These are phyloP conservation scores for Avicennia marina DNA, from an alignment of 257 asterid genomes.

Conservation along the genomic window DNA sequence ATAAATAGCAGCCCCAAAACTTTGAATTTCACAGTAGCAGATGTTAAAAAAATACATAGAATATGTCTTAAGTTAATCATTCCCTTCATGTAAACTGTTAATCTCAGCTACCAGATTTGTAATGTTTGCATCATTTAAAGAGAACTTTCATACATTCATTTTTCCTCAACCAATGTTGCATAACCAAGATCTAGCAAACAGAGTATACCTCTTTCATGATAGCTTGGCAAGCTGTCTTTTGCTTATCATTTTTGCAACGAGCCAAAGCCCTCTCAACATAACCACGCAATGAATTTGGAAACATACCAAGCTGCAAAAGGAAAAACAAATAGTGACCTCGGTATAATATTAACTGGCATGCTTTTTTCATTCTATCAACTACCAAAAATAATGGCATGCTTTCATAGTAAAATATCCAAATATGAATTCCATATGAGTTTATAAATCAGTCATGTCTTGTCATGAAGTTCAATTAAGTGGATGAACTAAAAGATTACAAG, in stretches of 20 bases:
- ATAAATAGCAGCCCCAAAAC: not conserved
- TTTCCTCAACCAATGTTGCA: slow-evolving; percentile 14
- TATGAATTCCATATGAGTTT: no score
- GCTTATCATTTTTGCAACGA: slow-evolving; percentile 87
- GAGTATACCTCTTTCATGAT: slow-evolving; percentile 84
- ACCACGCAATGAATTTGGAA: slow-evolving; percentile 91
- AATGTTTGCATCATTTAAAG: no score
- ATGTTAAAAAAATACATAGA: no score
- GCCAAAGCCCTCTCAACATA: slow-evolving; percentile 98
- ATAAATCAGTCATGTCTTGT: no score
- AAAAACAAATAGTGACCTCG: slow-evolving; percentile 22
- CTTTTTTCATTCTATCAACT: slow-evolving; percentile 6
- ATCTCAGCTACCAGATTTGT: no score
- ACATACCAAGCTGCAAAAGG: slow-evolving; percentile 66
- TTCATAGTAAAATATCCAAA: no score
- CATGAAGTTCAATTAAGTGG: no score
- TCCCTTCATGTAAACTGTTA: no score
- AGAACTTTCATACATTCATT: no score
- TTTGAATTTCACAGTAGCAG: not conserved
- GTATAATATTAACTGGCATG: slow-evolving; percentile 9
- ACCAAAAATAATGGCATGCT: slow-evolving; percentile 5
- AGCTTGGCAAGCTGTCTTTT: slow-evolving; percentile 77
- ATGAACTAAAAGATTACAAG: no score
- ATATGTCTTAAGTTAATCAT: no score
- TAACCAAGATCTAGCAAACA: slow-evolving; percentile 7